Conservation (phyloP, 2,329 filamentous ascomycete genomes). For the Aspergillus bombycis region DNA sequence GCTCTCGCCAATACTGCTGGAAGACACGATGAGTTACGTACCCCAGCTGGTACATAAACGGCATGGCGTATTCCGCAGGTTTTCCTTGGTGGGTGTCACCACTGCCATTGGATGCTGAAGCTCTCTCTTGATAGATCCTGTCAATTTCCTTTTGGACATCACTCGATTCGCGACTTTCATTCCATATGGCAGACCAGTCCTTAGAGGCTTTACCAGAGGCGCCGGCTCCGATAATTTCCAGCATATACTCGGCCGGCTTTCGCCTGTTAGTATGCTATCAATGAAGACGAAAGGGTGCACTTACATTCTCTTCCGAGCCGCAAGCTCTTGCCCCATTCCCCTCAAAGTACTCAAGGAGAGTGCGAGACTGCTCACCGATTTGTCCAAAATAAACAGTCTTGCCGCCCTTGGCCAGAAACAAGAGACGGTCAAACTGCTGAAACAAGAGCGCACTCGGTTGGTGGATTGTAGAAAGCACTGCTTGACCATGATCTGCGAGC, state of each 20-base stretch:
- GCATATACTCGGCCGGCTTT: conserved; percentile 71
- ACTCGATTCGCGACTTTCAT: conserved; percentile 57
- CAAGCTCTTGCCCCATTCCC: conserved; percentile 63
- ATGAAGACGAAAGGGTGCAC: background rate
- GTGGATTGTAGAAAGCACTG: conserved; percentile 90
- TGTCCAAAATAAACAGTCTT: conserved; percentile 70
- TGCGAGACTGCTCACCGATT: conserved; percentile 61
- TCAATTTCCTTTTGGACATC: conserved; percentile 62
- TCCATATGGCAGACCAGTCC: conserved; percentile 68
- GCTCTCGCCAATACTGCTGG: conserved; percentile 87
- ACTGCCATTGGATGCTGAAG: conserved; percentile 36
- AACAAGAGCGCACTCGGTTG: conserved; percentile 93
- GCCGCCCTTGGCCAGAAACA: conserved; percentile 66
- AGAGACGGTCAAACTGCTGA: conserved; percentile 71
- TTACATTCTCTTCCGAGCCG: conserved; percentile 60
- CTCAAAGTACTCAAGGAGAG: conserved; percentile 65
- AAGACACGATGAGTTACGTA: conserved; percentile 75
- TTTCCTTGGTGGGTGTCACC: conserved; percentile 64
- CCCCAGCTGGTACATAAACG: conserved; percentile 67
- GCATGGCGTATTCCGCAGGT: conserved; percentile 84
- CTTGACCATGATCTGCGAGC: conserved; percentile 81
- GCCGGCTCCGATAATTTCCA: conserved; percentile 60
- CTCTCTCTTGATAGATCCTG: conserved; percentile 55
- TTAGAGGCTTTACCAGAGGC: conserved; percentile 68
- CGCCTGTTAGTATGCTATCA: conserved; percentile 17